These are phyloP conservation scores for Orbilia javanica DNA, from an alignment of 2,329 filamentous ascomycete species.

Conservation along the genomic window DNA sequence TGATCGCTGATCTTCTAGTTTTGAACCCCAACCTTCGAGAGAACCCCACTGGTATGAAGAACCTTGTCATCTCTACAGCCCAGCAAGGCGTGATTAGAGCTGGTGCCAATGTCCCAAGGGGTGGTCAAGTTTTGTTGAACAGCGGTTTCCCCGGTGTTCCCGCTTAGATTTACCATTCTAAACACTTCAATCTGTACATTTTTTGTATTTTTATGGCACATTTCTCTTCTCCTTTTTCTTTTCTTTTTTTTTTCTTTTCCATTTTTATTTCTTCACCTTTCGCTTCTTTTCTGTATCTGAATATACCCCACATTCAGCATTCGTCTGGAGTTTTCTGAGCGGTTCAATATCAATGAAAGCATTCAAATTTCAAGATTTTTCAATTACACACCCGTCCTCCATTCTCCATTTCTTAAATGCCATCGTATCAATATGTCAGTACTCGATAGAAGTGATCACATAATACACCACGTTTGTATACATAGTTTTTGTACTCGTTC, in stretches of 20 bases:
- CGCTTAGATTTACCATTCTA: neutral
- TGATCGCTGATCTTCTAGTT: slow-evolving; percentile 61
- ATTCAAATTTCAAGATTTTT: neutral
- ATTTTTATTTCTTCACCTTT: slow-evolving; percentile 2
- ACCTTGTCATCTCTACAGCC: slow-evolving; percentile 41
- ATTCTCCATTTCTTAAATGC: neutral
- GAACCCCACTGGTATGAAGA: slow-evolving; percentile 60
- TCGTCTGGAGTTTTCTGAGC: slow-evolving; percentile 27
- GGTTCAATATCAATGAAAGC: neutral
- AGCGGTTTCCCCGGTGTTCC: slow-evolving; percentile 54
- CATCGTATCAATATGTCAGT: too few species aligned
- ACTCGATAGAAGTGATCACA: too few species aligned
- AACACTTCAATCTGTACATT: slow-evolving; percentile 19
- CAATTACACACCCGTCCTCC: neutral
- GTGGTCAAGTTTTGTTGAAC: slow-evolving; percentile 44
- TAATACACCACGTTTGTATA: too few species aligned
- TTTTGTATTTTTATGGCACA: slow-evolving; percentile 4
- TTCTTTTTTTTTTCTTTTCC: neutral
- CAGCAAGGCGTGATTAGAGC: slow-evolving; percentile 29
- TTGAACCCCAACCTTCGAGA: slow-evolving; percentile 53
- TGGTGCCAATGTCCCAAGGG: slow-evolving; percentile 20
- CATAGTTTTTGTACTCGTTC: too few species aligned
- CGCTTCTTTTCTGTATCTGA: slow-evolving; percentile 3
- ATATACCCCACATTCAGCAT: slow-evolving; percentile 39
- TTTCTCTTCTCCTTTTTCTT: neutral